Percentiles rank a stretch among this genome's conserved stretches.
Evolutionary conservation across 441 rosid genomes (phyloP).

Genomic region (Brassica hybrid): DNA sequence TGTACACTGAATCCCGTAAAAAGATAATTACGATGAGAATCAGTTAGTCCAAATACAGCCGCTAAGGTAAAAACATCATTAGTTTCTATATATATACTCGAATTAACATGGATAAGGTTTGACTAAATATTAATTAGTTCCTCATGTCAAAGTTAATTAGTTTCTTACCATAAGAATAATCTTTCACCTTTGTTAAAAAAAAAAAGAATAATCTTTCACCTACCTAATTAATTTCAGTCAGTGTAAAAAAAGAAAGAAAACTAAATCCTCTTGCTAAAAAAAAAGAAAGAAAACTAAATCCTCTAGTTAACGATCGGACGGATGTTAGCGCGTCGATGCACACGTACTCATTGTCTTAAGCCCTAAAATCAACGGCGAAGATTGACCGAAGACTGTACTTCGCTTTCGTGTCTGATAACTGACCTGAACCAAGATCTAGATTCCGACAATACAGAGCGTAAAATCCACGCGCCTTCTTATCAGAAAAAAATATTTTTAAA

Average conservation of each 20-base stretch:
- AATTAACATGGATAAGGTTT: conserved; percentile 19
- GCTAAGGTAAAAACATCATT: neutral
- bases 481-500: neutral
- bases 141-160: too few relatives aligned
- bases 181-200: too few relatives aligned
- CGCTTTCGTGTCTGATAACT: conserved; percentile 20
- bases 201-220: neutral
- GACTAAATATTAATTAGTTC: too few relatives aligned
- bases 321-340: neutral
- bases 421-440: neutral
- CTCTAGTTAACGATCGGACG: conserved; percentile 24
- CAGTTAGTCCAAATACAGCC: neutral
- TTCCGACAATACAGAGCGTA: conserved; percentile 25
- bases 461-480: conserved; percentile 27
- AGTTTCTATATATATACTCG: neutral
- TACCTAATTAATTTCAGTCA: neutral
- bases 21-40: neutral
- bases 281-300: conserved; percentile 6
- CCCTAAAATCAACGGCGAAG: conserved; percentile 26
- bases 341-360: conserved; percentile 8
- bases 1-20: neutral
- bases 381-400: conserved; percentile 15
- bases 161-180: neutral
- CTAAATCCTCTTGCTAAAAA: too few relatives aligned
- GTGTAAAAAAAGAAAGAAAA: neutral